Conservation (phyloP, 208 protist species). For the Trypanosoma congolense region DNA sequence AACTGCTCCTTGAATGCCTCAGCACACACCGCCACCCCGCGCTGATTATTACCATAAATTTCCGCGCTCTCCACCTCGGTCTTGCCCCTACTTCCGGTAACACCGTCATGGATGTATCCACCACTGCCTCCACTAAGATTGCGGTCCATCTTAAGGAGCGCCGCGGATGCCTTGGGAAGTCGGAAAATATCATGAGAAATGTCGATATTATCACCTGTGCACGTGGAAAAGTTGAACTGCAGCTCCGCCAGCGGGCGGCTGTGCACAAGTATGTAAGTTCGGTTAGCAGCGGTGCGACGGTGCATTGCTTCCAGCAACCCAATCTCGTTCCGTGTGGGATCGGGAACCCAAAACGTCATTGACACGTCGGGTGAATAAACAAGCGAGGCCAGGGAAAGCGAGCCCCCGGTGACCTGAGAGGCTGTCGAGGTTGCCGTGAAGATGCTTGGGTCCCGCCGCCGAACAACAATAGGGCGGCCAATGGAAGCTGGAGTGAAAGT, state of each 20-base stretch:
- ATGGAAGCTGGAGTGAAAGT: conserved; percentile 40
- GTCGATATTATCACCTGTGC: conserved; percentile 69
- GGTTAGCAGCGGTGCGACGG: conserved; percentile 46
- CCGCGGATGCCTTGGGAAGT: conserved; percentile 70
- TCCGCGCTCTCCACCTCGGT: background rate
- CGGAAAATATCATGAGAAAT: conserved; percentile 70
- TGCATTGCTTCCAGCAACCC: conserved; percentile 62
- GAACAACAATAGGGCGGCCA: conserved; percentile 62
- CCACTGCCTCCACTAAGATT: conserved; percentile 28
- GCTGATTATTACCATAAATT: conserved; percentile 2
- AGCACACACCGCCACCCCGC: conserved; percentile 34
- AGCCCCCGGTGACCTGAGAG: conserved; percentile 1
- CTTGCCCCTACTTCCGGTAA: conserved; percentile 4
- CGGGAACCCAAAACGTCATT: conserved; percentile 70
- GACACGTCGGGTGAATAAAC: conserved; percentile 27
- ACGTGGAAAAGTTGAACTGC: conserved; percentile 74
- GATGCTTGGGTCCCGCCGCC: conserved; percentile 32
- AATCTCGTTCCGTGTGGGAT: conserved; percentile 44
- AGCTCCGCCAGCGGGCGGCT: conserved; percentile 63
- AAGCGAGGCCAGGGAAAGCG: conserved; percentile 23
- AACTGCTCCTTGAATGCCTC: conserved; percentile 56
- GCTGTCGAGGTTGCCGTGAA: conserved; percentile 17
- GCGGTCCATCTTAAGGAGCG: conserved; percentile 67
- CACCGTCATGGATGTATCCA: conserved; percentile 16
- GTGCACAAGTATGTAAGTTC: conserved; percentile 55